Base-by-base conservation (phyloP, 441 rosid genomes). In the Gossypium schwendimanii region DNA sequence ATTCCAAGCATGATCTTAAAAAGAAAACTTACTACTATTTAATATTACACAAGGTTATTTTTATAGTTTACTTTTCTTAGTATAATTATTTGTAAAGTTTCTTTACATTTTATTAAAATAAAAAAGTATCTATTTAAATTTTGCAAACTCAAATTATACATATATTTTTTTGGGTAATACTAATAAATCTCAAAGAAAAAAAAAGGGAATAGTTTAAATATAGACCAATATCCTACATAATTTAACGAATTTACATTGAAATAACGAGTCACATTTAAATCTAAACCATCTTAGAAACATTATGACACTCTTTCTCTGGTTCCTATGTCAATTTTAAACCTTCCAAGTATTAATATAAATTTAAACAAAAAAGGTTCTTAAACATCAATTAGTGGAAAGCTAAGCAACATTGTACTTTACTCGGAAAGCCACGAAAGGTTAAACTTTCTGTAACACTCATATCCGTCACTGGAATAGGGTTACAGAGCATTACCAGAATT, bases 391-490 rank as follows among this genome's bases (percentile, higher is more conserved):
- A 81, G 79, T 74, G 57, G 57, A 39, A 8, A 71, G 64, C 74
- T 71, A 77, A 63, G 24, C 55, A 70, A 55, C 77, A 60, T 55
- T 57, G 39, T 64, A 84, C 88, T 76, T 92, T 92, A 26, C 31
- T 26, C 31, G 4, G 3, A 26, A 26, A 26, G 31, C 4, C 31
- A 3, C 31, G 0, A 3, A 26, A 26, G 31, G 31, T 26, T 0
- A 26, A 26, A 26, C 31, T 26, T 26, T 26, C 4, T 24, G 26
- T 24, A 24, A 24, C 26, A 24, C 26, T 0, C 26, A 0, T 24
- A 24, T 24, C 26, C 0, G 26, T 24, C 3, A 2, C 26, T 24
- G 26, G 26, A 24, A 24, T 24, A 24, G 26, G 26, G 3, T 24
- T 24, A 24, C 26, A 3, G 3, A 24, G 26, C 3, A 24, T 24